Conservation (phyloP, 768 basidiomycete genomes). For the Kwoniella sp. region DNA sequence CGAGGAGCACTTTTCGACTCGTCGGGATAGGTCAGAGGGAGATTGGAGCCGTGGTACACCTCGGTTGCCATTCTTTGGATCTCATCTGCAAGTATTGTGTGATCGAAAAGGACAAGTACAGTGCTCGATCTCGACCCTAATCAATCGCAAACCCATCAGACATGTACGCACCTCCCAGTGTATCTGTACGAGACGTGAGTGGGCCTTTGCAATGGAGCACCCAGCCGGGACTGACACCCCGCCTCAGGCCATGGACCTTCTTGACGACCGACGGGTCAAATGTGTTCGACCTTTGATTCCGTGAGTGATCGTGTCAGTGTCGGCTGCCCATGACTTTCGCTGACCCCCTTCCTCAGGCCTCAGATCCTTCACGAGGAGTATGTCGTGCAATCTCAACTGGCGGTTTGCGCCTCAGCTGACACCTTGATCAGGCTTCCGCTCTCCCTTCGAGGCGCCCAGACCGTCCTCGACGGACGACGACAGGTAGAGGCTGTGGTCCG, state of each 20-base stretch:
- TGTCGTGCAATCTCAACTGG: slow-evolving; percentile 4
- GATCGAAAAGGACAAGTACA: too few relatives aligned
- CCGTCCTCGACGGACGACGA: slow-evolving; percentile 78
- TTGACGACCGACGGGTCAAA: slow-evolving; percentile 83
- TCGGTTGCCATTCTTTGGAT: too few relatives aligned
- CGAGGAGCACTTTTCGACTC: too few relatives aligned
- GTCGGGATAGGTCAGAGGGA: too few relatives aligned
- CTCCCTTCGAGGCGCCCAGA: slow-evolving; percentile 70
- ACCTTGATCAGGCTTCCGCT: slow-evolving; percentile 50
- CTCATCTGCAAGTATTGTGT: too few relatives aligned
- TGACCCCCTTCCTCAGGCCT: slow-evolving; percentile 52
- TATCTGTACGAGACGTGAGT: slow-evolving; percentile 14
- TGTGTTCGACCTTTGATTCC: slow-evolving; percentile 84
- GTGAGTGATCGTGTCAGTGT: too few relatives aligned
- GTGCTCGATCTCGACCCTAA: too few relatives aligned
- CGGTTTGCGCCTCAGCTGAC: background rate
- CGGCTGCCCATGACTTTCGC: background rate
- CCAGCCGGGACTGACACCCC: background rate
- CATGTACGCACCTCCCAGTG: background rate
- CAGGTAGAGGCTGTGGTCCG: slow-evolving; percentile 71
- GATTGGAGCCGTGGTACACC: too few relatives aligned
- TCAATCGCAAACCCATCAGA: too few relatives aligned
- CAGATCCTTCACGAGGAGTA: slow-evolving; percentile 88
- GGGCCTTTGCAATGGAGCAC: too few relatives aligned
- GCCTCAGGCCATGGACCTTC: slow-evolving; percentile 54